Percentiles rank a stretch among this genome's conserved stretches.
Conservation (phyloP, 441 rosid species). For the Populus hybrid region DNA sequence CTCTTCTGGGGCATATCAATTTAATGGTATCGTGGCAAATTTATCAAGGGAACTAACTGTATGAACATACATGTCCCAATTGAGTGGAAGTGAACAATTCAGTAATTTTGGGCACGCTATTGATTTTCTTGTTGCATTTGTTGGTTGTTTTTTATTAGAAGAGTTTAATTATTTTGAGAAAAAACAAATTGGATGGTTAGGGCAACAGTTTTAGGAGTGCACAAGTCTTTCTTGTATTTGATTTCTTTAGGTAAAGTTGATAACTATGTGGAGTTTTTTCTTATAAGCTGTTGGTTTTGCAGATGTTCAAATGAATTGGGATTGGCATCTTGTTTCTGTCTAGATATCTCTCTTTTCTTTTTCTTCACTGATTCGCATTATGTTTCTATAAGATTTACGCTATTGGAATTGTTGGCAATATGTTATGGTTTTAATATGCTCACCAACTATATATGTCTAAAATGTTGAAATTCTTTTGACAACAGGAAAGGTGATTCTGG, state of each 20-base stretch:
- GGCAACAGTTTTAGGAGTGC: neutral
- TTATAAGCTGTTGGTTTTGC: neutral
- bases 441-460: neutral
- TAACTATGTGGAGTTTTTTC: neutral
- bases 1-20: neutral
- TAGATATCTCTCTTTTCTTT: neutral
- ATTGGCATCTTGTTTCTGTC: neutral
- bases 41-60: neutral
- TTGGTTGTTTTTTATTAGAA: neutral
- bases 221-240: too few relatives aligned
- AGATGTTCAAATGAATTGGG: neutral
- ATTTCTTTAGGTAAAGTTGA: neutral
- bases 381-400: neutral
- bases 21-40: neutral
- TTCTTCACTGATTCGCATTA: neutral
- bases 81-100: neutral
- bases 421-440: neutral
- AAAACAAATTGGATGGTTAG: neutral
- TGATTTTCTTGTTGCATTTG: neutral
- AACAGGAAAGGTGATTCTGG: constrained; percentile 80
- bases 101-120: neutral
- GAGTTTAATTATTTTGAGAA: neutral
- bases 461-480: constrained; percentile 4
- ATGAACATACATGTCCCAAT: neutral
- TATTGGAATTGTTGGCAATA: neutral